These are phyloP conservation scores for Bruguiera gymnorhiza DNA, from an alignment of 345 rosid genomes.

Conservation along the genomic window DNA sequence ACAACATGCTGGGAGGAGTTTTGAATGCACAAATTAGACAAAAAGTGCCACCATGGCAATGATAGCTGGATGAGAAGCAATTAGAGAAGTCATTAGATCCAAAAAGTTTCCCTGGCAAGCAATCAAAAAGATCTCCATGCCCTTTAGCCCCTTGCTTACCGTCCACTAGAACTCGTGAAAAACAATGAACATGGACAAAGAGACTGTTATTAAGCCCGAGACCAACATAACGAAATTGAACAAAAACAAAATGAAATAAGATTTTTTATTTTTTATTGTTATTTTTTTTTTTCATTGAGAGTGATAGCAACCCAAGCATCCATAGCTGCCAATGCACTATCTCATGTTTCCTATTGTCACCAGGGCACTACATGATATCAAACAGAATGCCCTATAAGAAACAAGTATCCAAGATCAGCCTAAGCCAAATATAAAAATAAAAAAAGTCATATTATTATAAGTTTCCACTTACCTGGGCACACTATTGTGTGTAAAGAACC, in stretches of 20 bases:
- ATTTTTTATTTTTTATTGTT: slow-evolving; percentile 21
- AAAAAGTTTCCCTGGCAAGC: too few species aligned
- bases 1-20: not conserved
- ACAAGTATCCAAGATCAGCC: too few species aligned
- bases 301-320: slow-evolving; percentile 92
- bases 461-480: too few species aligned
- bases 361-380: slow-evolving; percentile 80
- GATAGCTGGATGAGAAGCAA: not conserved
- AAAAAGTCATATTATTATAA: too few species aligned
- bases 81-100: too few species aligned
- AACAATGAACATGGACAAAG: slow-evolving; percentile 67
- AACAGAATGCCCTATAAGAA: slow-evolving; percentile 57
- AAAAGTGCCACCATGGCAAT: slow-evolving; percentile 65
- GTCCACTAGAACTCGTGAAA: slow-evolving; percentile 64
- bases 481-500: too few species aligned
- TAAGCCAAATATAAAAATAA: too few species aligned
- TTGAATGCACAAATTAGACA: not conserved
- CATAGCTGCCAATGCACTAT: slow-evolving; percentile 59
- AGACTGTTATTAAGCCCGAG: slow-evolving; percentile 9
- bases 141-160: slow-evolving; percentile 95
- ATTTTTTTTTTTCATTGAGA: slow-evolving; percentile 47
- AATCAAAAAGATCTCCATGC: slow-evolving; percentile 70
- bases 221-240: not conserved
- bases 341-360: slow-evolving; percentile 99
- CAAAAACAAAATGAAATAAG: slow-evolving; percentile 12